Evolutionary conservation across 768 basidiomycete genomes (phyloP), one percentile per base, ranked within the genome.

Genomic region (Lepiota brunneoincarnata): DNA sequence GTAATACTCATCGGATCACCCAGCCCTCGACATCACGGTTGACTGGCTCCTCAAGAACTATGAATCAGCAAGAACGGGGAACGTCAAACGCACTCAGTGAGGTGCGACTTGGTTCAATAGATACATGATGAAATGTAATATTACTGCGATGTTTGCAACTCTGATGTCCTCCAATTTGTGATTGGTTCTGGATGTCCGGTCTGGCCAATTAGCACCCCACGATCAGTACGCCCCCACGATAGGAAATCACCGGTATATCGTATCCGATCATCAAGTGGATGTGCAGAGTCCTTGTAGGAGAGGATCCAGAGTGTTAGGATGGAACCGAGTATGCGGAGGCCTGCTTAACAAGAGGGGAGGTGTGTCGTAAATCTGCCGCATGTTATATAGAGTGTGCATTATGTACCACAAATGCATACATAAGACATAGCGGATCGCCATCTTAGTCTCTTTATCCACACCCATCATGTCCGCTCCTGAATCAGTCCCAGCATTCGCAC

Each of bases 41-140:
- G 73, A 85, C 52, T 97, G 95, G 95, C 94, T 97, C 77, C 61
- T 91, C 37, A 78, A 84, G 51, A 92, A 95, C 71, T 86, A 90
- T 68, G 75, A 86, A 24, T 84, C 69, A 20, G 91, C 89, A 14
- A 73, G 91, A 62, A 89, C 74, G 2, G 89, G 69, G 12, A 48
- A 54, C 4, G 45, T 28, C 12, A 41, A 48, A 21, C 18, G 14
- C 17, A 20, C 45, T 5, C 26, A 41, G n/a, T 54, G 26, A 39
- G 14, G 42, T 4, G 60, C 34, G n/a, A 36, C 17, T n/a, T 31
- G 35, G 17, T 15, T 40, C 24, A 26, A 31, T 34, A n/a, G 39
- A 31, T 10, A 21, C 36, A 37, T 44, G 41, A 14, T 28, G 42
- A 52, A 45, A 43, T 52, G 35, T 45, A 4, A 2, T 41, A 36